phyloP scores from a whole-genome alignment of 306 rosid species.

The Casuarina equisetifolia region DNA sequence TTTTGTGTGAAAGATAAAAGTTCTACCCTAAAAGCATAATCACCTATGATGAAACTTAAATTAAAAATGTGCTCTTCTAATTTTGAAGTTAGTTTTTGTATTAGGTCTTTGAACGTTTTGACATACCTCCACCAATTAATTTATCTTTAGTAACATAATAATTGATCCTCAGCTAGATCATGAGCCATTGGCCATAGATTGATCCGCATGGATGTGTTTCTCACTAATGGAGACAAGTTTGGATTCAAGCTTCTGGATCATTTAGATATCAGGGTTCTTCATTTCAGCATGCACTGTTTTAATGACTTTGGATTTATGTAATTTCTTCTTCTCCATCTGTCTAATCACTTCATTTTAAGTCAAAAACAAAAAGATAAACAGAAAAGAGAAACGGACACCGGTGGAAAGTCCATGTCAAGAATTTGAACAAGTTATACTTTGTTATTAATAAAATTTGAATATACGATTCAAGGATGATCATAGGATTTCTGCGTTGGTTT shows the following conservation, averaged over 20 bases:
- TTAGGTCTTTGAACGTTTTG: too few species aligned
- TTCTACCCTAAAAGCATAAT: too few species aligned
- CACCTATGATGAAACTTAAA: too few species aligned
- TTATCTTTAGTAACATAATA: not conserved
- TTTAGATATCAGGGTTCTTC: not conserved
- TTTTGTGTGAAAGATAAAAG: too few species aligned
- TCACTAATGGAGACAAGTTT: not conserved
- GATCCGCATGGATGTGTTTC: not conserved
- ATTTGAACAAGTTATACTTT: conserved; percentile 6
- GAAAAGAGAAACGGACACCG: not conserved
- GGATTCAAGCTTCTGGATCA: not conserved
- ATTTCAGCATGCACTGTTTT: not conserved
- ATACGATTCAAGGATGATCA: not conserved
- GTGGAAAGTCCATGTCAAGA: not conserved
- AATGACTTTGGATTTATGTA: not conserved
- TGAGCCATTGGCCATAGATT: not conserved
- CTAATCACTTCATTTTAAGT: not conserved
- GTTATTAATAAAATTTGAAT: not conserved
- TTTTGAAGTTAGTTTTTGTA: too few species aligned
- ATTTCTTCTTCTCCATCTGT: conserved; percentile 1
- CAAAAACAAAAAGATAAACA: conserved; percentile 5
- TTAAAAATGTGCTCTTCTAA: too few species aligned
- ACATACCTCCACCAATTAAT: conserved; percentile 14
- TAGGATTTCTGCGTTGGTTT: conserved; percentile 8
- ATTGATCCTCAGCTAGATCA: not conserved